Base-by-base conservation (phyloP, 345 rosid genomes). In the Odontarrhena argentea region DNA sequence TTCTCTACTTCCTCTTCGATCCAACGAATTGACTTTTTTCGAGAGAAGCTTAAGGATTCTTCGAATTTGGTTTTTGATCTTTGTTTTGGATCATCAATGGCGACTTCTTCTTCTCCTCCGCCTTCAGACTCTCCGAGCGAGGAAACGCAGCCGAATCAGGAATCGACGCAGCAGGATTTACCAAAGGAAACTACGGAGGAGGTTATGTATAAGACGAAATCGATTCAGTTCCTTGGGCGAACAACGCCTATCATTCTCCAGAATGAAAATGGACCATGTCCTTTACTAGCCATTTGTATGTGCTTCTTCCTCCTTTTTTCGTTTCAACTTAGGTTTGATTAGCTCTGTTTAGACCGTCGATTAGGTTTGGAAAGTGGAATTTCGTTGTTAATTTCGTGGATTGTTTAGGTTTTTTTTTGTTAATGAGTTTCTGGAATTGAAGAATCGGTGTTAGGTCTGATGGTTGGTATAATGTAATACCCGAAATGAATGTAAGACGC, bases 251-350 rank as follows among this genome's bases (percentile, higher is more conserved):
- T 94, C 74, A 66, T 94, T 63, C 97, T 94, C 68, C 97, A 94
- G 67, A 94, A 91, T 80, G 97, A 91, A 77, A 94, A 94, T 77
- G 99, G 99, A 65, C 97, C 99, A 50, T 94, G 99, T 66, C 99
- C 99, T 76, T 83, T 91, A 36, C 88, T 94, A 35, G 99, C 99
- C 71, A 94, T 94, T 74, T 94, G 99, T 93, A 85, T 71, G 62
- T 37, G 26, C 11, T 45, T 58, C 57, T 65, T 67, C 7, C 65
- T 14, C 10, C 52, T 56, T 46, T 37, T 63, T 58, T 37, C 18
- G 18, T 18, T 37, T 40, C n/a, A 30, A 38, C 30, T 40, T 74
- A 68, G 80, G 82, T 73, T 73, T 78, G 65, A 0, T 58, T 0
- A 48, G 11, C 9, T 41, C 18, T 0, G 12, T 25, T 35, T 1